Conservation (phyloP, 2,329 filamentous ascomycete species). For the Lojkania enalia region DNA sequence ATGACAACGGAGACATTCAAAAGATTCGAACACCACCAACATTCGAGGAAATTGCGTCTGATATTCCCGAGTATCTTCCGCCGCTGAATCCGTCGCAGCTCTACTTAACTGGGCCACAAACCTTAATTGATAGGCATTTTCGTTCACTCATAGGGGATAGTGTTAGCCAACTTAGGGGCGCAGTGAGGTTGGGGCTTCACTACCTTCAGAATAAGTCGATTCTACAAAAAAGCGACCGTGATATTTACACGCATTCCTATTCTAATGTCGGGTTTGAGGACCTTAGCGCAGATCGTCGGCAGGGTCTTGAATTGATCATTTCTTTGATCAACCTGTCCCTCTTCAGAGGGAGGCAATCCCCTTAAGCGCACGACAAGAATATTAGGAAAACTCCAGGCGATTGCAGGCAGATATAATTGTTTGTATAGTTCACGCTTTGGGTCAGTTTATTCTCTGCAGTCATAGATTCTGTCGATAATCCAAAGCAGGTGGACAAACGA, state of each 20-base stretch:
- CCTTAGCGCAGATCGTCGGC: constrained; percentile 8
- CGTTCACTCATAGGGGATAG: constrained; percentile 60
- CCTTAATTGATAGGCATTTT: constrained; percentile 59
- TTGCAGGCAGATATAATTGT: constrained; percentile 19
- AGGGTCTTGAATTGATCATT: constrained; percentile 13
- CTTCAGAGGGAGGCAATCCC: no score
- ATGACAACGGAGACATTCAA: constrained; percentile 37
- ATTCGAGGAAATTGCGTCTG: constrained; percentile 38
- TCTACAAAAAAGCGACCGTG: background rate
- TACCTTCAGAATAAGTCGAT: no score
- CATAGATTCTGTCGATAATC: no score
- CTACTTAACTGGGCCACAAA: constrained; percentile 24
- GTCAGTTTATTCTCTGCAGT: constrained; percentile 14
- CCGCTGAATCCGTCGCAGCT: constrained; percentile 30
- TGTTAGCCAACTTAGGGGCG: constrained; percentile 56
- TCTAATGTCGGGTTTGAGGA: constrained; percentile 4
- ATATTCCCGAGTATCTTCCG: constrained; percentile 44
- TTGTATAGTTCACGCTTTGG: constrained; percentile 17
- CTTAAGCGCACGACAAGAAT: no score
- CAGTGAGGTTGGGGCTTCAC: constrained; percentile 13
- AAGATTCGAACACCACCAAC: constrained; percentile 39
- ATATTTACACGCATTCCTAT: constrained; percentile 10
- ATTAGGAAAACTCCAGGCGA: constrained; percentile 14
- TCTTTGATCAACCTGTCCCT: constrained; percentile 16
- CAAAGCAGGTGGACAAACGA: no score